Conservation (phyloP, 139 green algal species). For the Trebouxia sp. region DNA sequence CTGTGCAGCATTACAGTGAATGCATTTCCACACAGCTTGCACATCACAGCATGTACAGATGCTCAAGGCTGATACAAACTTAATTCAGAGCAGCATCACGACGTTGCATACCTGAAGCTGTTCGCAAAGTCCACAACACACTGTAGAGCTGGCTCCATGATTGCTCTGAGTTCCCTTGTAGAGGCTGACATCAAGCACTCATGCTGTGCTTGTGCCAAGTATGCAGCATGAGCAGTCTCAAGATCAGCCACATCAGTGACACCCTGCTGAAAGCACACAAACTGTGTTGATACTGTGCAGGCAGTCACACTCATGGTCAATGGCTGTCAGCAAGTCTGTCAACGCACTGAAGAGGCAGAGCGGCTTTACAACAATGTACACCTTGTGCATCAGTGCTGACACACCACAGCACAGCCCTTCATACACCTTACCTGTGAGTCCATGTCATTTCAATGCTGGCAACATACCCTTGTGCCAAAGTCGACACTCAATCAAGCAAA, state of each 20-base stretch:
- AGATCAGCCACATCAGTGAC: constrained; percentile 14
- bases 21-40: background rate
- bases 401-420: no score
- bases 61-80: background rate
- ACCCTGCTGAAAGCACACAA: background rate
- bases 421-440: no score
- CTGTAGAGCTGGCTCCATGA: constrained; percentile 16
- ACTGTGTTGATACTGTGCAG: background rate
- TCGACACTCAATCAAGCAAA: no score
- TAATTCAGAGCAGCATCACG: background rate
- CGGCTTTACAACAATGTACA: no score
- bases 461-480: no score
- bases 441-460: no score
- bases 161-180: constrained; percentile 10
- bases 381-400: no score
- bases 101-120: background rate
- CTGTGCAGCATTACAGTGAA: background rate
- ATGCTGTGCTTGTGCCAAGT: background rate
- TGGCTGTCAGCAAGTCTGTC: no score
- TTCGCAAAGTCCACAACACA: constrained; percentile 15
- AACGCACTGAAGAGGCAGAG: no score
- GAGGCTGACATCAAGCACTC: constrained; percentile 8
- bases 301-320: background rate
- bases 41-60: background rate
- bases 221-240: background rate